Conservation (phyloP, 2,329 filamentous ascomycete species). For the Aspergillus hiratsukae region DNA sequence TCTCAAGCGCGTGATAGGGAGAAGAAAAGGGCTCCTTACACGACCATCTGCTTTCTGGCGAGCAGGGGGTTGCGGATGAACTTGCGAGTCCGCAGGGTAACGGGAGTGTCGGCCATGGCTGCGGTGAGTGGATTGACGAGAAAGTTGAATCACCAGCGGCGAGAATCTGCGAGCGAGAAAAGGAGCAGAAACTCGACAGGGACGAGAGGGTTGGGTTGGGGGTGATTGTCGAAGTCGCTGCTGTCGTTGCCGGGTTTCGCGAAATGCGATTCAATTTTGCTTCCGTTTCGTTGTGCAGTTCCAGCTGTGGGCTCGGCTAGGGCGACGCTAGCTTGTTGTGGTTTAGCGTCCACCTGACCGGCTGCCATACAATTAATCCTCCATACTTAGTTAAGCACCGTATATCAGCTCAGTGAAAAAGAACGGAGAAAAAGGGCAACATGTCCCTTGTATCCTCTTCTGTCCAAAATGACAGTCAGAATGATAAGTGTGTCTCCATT, state of each 20-base stretch:
- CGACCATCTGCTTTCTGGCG: constrained; percentile 98
- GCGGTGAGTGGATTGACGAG: constrained; percentile 41
- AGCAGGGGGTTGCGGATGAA: constrained; percentile 99
- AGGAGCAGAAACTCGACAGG: constrained; percentile 15
- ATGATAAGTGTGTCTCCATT: constrained; percentile 8
- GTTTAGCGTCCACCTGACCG: constrained; percentile 12
- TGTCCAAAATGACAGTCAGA: neutral
- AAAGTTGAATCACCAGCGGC: constrained; percentile 20
- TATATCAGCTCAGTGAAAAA: too few species aligned
- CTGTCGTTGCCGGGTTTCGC: constrained; percentile 26
- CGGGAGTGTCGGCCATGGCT: constrained; percentile 80
- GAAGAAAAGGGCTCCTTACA: constrained; percentile 62
- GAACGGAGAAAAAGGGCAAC: neutral
- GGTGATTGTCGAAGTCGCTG: constrained; percentile 27
- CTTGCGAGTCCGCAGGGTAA: constrained; percentile 96
- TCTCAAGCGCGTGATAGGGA: constrained; percentile 1
- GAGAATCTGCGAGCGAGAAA: constrained; percentile 22
- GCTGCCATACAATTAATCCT: neutral
- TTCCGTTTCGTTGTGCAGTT: constrained; percentile 23
- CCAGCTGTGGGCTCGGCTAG: constrained; percentile 41
- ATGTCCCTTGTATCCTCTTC: neutral
- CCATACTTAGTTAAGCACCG: neutral
- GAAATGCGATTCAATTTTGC: constrained; percentile 35
- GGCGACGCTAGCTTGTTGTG: constrained; percentile 27
- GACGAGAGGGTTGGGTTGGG: constrained; percentile 23